Base-by-base conservation (phyloP, 257 asterid species). In the Mentha longifolia region DNA sequence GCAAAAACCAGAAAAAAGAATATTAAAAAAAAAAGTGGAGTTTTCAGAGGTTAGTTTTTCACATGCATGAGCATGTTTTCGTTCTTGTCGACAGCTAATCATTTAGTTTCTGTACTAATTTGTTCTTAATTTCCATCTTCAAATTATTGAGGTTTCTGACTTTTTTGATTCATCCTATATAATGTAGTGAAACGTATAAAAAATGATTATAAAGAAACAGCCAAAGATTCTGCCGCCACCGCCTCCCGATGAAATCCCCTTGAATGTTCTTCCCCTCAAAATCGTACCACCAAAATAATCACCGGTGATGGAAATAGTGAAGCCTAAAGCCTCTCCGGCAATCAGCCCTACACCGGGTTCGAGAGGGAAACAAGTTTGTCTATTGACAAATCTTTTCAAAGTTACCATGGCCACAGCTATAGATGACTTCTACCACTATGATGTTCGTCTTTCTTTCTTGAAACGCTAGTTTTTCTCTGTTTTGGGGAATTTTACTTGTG, bases 341-440 rank as follows among this genome's bases (percentile, higher is more conserved):
- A 59, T 30, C 67, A 33, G 4, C 12, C 75, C 42, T 64, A 25
- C 47, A 3, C 70, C 75, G 19, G 79, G 80, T 11, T 22, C 67
- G n/a, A 83, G 73, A 62, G 90, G 90, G 46, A 83, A 65, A 71
- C 65, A 62, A 63, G 76, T 85, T 42, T 33, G 16, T 41, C 65
- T 83, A 30, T 50, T 80, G 43, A 76, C 86, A 4, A 85, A 85
- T 70, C 73, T 80, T 71, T 80, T 78, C 64, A 74, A 78, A 74
- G 90, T 83, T 31, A 35, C 72, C 35, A 60, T 78, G 14, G 57
- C 50, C 16, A 49, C 66, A 41, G 64, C 71, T 52, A 13, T 56
- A 52, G 71, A 78, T 10, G 77, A 80, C 42, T 75, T 85, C 46
- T 78, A 67, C 61, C 84, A 81, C 58, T 80, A 83, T 16, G 49